These are phyloP conservation scores for Schizonepeta tenuifolia DNA, from an alignment of 257 asterid genomes.

Conservation along the genomic window DNA sequence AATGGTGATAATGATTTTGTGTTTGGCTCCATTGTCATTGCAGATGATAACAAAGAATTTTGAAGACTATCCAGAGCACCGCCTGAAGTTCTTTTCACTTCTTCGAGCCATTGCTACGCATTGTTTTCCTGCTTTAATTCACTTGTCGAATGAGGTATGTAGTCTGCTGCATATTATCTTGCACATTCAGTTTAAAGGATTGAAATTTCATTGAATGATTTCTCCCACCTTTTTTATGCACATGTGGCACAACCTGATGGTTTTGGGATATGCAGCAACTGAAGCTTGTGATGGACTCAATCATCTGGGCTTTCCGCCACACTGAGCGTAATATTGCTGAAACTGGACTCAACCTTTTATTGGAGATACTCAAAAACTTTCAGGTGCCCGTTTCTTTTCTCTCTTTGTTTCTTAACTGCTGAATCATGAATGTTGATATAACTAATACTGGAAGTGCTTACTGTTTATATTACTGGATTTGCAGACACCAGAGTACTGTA, in stretches of 20 bases:
- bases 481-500: constrained; percentile 86
- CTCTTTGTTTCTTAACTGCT: background rate
- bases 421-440: background rate
- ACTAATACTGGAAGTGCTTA: constrained; percentile 23
- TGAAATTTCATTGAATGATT: constrained; percentile 15
- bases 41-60: constrained; percentile 99
- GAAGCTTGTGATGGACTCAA: constrained; percentile 96
- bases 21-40: constrained; percentile 25
- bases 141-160: constrained; percentile 84
- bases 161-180: background rate
- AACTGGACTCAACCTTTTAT: constrained; percentile 88
- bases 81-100: constrained; percentile 93
- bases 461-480: constrained; percentile 34
- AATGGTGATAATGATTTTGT: background rate
- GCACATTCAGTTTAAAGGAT: constrained; percentile 15
- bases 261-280: constrained; percentile 68
- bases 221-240: background rate
- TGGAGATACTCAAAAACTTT: constrained; percentile 93
- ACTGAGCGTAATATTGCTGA: constrained; percentile 98
- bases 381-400: constrained; percentile 69
- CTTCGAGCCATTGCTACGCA: constrained; percentile 94
- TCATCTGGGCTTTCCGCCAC: constrained; percentile 99
- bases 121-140: constrained; percentile 92
- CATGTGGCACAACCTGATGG: constrained; percentile 15
- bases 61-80: constrained; percentile 99